phyloP scores from a whole-genome alignment of 2,329 filamentous ascomycete genomes.

The Fusarium secorum region DNA sequence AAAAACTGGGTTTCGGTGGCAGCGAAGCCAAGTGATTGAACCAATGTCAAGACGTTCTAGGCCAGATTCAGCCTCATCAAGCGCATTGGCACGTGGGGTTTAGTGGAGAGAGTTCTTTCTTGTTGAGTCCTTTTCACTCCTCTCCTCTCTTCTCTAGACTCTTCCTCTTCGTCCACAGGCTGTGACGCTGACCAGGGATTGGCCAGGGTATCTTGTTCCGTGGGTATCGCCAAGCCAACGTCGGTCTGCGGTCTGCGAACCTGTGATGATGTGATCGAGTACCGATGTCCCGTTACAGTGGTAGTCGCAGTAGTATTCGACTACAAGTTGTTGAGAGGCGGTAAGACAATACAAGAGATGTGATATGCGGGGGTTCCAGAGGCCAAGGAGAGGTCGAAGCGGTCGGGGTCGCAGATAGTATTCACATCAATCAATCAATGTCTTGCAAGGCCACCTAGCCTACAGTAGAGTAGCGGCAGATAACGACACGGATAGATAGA shows the following conservation, averaged over 20 bases:
- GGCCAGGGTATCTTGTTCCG: slow-evolving; percentile 20
- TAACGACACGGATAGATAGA: slow-evolving; percentile 14
- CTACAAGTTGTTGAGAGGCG: slow-evolving; percentile 8
- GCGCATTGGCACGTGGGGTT: slow-evolving; percentile 42
- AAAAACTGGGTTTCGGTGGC: slow-evolving; percentile 33
- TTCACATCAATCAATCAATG: neutral
- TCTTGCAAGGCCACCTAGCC: neutral
- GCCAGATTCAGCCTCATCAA: slow-evolving; percentile 43
- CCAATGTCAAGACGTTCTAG: slow-evolving; percentile 40
- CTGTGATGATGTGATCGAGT: slow-evolving; percentile 14
- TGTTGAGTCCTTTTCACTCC: slow-evolving; percentile 16
- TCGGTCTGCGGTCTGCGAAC: slow-evolving; percentile 15
- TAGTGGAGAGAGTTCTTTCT: slow-evolving; percentile 23
- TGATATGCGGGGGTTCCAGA: slow-evolving; percentile 3
- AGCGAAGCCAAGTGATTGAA: slow-evolving; percentile 19
- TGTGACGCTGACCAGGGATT: slow-evolving; percentile 25
- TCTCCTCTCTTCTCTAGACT: neutral
- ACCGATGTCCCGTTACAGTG: slow-evolving; percentile 2
- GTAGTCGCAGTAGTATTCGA: neutral
- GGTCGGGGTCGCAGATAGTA: neutral
- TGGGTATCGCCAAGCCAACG: slow-evolving; percentile 19
- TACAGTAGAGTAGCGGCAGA: slow-evolving; percentile 9
- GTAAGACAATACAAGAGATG: slow-evolving; percentile 8
- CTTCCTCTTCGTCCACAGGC: slow-evolving; percentile 12
- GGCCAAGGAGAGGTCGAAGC: slow-evolving; percentile 1